phyloP scores from a whole-genome alignment of 2,329 filamentous ascomycete genomes.

The Aureobasidium melanogenum region DNA sequence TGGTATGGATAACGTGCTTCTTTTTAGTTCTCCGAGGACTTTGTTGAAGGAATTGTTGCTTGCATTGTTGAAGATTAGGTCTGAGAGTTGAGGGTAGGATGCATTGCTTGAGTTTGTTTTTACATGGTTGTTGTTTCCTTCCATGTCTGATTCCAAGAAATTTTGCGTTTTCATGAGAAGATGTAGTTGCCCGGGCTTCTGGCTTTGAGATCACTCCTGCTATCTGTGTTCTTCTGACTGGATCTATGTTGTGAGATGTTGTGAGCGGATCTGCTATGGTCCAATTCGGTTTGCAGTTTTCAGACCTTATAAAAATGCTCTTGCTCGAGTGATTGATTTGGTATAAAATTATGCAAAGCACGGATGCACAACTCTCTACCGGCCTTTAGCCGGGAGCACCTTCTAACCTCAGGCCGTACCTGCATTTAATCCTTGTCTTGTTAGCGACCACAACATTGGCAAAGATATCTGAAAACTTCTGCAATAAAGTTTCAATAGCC shows the following conservation, averaged over 20 bases:
- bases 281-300: neutral
- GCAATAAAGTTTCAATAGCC: neutral
- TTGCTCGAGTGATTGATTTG: neutral
- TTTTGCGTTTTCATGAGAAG: neutral
- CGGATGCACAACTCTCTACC: neutral
- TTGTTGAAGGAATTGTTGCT: conserved; percentile 56
- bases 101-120: neutral
- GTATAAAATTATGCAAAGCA: neutral
- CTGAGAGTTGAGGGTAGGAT: conserved; percentile 14
- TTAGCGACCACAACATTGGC: neutral
- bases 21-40: conserved; percentile 62
- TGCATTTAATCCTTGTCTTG: neutral
- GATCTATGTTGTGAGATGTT: neutral
- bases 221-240: neutral
- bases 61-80: conserved; percentile 46
- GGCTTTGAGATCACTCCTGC: no score
- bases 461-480: neutral
- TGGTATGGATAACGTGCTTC: conserved; percentile 64
- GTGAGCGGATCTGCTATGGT: neutral
- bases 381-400: neutral
- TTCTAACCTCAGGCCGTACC: neutral
- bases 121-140: neutral
- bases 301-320: neutral
- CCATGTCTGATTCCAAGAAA: neutral
- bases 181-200: neutral